Conservation (phyloP, 2,329 filamentous ascomycete species). For the Helicocarpus griseus region DNA sequence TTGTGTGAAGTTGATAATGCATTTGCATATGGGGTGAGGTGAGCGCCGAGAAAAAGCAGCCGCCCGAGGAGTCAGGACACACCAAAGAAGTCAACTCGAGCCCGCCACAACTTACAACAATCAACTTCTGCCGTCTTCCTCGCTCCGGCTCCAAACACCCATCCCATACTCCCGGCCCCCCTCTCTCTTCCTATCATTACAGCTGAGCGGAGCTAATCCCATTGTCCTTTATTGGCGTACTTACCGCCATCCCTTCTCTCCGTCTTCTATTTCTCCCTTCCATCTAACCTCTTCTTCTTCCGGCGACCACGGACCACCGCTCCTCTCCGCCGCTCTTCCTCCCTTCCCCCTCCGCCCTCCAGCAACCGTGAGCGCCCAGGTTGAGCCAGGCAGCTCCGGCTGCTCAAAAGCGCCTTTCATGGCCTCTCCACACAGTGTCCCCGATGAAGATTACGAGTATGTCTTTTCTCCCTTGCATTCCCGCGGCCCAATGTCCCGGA, state of each 20-base stretch:
- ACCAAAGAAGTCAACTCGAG: not conserved
- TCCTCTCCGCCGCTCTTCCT: constrained; percentile 9
- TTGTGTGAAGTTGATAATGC: too few species aligned
- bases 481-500: not conserved
- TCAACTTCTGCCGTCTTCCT: not conserved
- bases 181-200: not conserved
- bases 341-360: not conserved
- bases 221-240: not conserved
- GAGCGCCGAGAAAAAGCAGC: too few species aligned
- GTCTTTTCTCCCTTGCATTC: constrained; percentile 14
- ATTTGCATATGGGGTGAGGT: too few species aligned
- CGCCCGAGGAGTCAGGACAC: too few species aligned
- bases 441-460: constrained; percentile 39
- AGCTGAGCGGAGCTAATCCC: not conserved
- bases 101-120: not conserved
- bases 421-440: constrained; percentile 32
- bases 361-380: constrained; percentile 8
- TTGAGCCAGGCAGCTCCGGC: constrained; percentile 21
- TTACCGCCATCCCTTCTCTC: constrained; percentile 3
- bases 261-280: constrained; percentile 6
- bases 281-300: constrained; percentile 5
- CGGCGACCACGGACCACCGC: not conserved
- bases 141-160: not conserved
- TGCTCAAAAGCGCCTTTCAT: constrained; percentile 29
- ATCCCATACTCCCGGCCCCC: not conserved